A percentile compares a stretch with the other conserved stretches of the same genome.
Evolutionary conservation across 257 asterid species (phyloP).

Genomic region (Lantana camara): DNA sequence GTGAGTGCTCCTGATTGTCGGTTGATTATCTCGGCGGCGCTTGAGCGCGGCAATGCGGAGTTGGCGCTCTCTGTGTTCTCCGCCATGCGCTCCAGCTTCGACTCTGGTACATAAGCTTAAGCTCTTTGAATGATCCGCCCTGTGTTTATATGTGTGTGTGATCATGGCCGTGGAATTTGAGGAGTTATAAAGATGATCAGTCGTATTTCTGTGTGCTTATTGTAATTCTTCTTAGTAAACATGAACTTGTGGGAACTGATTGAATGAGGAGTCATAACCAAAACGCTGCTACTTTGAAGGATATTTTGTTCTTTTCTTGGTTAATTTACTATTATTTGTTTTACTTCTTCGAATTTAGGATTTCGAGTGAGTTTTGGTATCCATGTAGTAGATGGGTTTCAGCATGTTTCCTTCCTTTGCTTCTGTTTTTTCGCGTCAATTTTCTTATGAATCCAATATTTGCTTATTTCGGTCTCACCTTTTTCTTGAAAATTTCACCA

Average conservation of each 20-base stretch:
- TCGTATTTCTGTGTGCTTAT: background rate
- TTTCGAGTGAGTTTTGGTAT: background rate
- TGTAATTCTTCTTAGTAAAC: background rate
- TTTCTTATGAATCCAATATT: background rate
- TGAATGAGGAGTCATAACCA: background rate
- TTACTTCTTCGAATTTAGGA: background rate
- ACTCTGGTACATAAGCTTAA: slow-evolving; percentile 49
- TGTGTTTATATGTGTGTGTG: background rate
- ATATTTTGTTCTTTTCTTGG: background rate
- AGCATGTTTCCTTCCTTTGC: background rate
- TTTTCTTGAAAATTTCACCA: background rate
- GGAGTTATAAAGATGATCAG: background rate
- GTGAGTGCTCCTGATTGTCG: slow-evolving; percentile 58
- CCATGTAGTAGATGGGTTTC: slow-evolving; percentile 3
- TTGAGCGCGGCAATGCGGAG: slow-evolving; percentile 83
- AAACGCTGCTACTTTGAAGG: background rate
- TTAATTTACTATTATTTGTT: slow-evolving; percentile 1
- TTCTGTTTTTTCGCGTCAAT: background rate
- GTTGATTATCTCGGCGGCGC: slow-evolving; percentile 70
- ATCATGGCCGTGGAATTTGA: background rate
- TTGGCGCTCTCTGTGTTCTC: slow-evolving; percentile 83
- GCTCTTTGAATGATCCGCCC: no score
- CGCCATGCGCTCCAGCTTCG: slow-evolving; percentile 84
- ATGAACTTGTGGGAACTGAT: background rate
- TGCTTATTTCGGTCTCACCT: slow-evolving; percentile 7